Evolutionary conservation across 2,329 filamentous ascomycete species (phyloP), one percentile per base, ranked within the genome.

Genomic region (Reticulascus tulasneorum): DNA sequence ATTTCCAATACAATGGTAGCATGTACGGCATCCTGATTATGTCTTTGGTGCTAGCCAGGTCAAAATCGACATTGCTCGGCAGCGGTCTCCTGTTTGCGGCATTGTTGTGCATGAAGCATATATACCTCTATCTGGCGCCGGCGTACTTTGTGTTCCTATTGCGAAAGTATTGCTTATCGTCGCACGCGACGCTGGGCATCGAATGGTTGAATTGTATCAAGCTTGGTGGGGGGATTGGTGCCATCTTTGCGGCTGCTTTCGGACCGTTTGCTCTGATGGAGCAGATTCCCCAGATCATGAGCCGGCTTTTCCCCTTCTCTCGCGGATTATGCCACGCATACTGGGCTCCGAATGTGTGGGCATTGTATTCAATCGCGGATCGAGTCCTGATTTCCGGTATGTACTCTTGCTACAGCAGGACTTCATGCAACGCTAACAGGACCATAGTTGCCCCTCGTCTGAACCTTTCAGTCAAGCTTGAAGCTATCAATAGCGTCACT

Each of bases 1-100:
- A 96, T 61, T 98, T 98, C 61, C 93, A 98, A 69, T 98, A 98
- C 69, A 98, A 98, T 67, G 91, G 93, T 25, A 89, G 90, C 64
- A 79, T 98, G 64, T 98, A 97, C 58, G 93, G 93, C 23, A 69
- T 97, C 27, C 70, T 98, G 33, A 77, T 97, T 23, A 71, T 91
- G 35, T 97, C 93, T 3, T 73, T 98, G 30, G 84, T 94, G 2
- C 67, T 94, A 40, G 88, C 89, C 7, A 81, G 87, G 33, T 79
- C 82, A 50, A 79, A 77, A 53, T 83, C 83, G 4, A 85, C 85
- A 0, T 69, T 93, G 22, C 73, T 97, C 10, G 68, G 71, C 29
- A 93, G 89, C 49, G 93, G 89, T 0, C 67, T 94, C 3, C 62
- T 89, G 7, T 98, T 97, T 59, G 90, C 91, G 3, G 73, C 75